These are phyloP conservation scores for Hymenoscyphus repandus DNA, from an alignment of 2,329 filamentous ascomycete genomes.

Conservation along the genomic window DNA sequence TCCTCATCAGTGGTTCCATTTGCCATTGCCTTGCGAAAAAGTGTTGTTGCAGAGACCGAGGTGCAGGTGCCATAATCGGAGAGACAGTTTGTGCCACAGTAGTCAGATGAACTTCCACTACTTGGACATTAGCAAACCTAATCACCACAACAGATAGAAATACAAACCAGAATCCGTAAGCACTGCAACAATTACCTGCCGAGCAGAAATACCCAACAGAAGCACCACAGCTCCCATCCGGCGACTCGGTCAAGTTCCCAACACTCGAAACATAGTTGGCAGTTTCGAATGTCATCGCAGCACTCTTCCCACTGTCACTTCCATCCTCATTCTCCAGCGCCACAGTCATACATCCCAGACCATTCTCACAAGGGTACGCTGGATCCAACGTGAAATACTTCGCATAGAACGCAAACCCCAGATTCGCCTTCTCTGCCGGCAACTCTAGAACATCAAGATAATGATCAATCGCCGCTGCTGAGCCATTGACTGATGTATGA, in stretches of 20 bases:
- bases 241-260: constrained; percentile 13
- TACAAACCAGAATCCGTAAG: constrained; percentile 8
- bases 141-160: too few relatives aligned
- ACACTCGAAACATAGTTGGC: constrained; percentile 4
- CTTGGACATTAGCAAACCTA: too few relatives aligned
- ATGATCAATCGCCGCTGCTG: constrained; percentile 48
- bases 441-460: constrained; percentile 49
- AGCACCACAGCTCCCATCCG: constrained; percentile 14
- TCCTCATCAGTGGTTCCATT: constrained; percentile 3
- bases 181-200: constrained; percentile 11
- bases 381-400: constrained; percentile 54
- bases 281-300: constrained; percentile 13
- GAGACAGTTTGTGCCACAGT: constrained; percentile 12
- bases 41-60: background rate
- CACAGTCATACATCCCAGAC: constrained; percentile 51
- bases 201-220: constrained; percentile 6
- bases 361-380: constrained; percentile 32
- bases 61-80: constrained; percentile 10
- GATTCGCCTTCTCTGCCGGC: constrained; percentile 47
- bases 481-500: constrained; percentile 56
- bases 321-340: constrained; percentile 45
- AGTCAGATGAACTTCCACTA: constrained; percentile 2
- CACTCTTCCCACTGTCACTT: constrained; percentile 7
- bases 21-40: background rate
- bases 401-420: constrained; percentile 61